Percentiles rank a stretch among this genome's conserved stretches.
Evolutionary conservation across 2,329 filamentous ascomycete species (phyloP).

Genomic region (Xylaria polymorpha): DNA sequence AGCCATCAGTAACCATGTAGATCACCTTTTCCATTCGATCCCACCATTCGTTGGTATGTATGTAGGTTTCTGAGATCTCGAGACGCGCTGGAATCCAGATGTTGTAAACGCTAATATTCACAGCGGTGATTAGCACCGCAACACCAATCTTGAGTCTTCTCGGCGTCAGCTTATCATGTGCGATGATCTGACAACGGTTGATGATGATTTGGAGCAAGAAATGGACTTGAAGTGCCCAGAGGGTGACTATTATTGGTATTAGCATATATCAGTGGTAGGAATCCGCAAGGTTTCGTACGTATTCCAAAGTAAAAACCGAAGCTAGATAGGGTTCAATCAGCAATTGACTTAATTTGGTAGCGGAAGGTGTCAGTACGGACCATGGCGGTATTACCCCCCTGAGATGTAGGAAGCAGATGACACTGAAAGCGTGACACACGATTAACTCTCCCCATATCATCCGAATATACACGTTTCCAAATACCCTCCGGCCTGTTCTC

Average conservation of each 20-base stretch:
- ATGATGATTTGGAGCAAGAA: conserved; percentile 66
- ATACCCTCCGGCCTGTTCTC: conserved; percentile 48
- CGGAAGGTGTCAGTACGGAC: background rate
- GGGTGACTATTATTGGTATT: conserved; percentile 40
- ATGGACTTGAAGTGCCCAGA: conserved; percentile 60
- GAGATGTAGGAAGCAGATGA: conserved; percentile 50
- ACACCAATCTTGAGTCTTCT: conserved; percentile 58
- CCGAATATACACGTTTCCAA: conserved; percentile 57
- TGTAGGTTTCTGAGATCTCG: conserved; percentile 55
- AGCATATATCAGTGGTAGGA: background rate
- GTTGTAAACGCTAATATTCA: conserved; percentile 64
- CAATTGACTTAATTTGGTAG: background rate
- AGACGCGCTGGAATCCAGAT: conserved; percentile 67
- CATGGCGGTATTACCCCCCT: conserved; percentile 35
- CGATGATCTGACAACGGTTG: conserved; percentile 62
- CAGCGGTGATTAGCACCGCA: conserved; percentile 57
- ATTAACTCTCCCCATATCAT: conserved; percentile 61
- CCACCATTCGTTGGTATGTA: conserved; percentile 62
- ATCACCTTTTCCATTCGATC: conserved; percentile 64
- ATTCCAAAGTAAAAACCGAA: conserved; percentile 16
- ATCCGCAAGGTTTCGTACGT: background rate
- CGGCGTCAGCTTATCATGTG: conserved; percentile 54
- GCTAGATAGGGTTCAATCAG: conserved; percentile 1
- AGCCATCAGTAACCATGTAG: conserved; percentile 61
- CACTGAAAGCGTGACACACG: conserved; percentile 56